phyloP scores from a whole-genome alignment of 1,284 basidiomycete genomes.

The Neolentinus lepideus region DNA sequence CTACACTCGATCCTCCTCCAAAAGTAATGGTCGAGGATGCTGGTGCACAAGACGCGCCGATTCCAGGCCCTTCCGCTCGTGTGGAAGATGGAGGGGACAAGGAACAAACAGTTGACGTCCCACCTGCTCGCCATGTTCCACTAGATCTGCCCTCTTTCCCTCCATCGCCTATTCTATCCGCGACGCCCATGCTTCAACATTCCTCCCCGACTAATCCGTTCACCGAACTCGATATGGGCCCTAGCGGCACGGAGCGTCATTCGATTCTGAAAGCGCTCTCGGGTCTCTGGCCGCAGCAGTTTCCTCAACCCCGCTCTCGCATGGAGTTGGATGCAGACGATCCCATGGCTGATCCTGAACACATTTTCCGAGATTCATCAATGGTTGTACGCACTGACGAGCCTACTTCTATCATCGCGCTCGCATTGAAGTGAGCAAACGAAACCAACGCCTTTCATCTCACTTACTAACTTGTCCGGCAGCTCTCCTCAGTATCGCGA shows the following conservation, averaged over 20 bases:
- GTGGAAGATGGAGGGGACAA: neutral
- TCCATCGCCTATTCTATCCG: constrained; percentile 42
- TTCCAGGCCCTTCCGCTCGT: constrained; percentile 1
- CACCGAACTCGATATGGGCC: constrained; percentile 41
- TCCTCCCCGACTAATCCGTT: constrained; percentile 19
- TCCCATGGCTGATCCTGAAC: constrained; percentile 71
- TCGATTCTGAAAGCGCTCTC: constrained; percentile 86
- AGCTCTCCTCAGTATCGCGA: constrained; percentile 88
- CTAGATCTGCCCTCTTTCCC: constrained; percentile 27
- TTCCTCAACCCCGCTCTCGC: constrained; percentile 30
- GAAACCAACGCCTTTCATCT: neutral
- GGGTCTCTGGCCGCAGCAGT: constrained; percentile 70
- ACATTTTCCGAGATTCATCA: constrained; percentile 91
- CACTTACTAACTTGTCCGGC: constrained; percentile 5
- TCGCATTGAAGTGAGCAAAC: constrained; percentile 76
- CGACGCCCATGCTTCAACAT: constrained; percentile 42
- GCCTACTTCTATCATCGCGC: constrained; percentile 95
- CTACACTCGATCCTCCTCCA: constrained; percentile 26
- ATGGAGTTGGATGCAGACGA: constrained; percentile 54
- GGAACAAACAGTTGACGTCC: neutral
- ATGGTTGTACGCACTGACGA: constrained; percentile 97
- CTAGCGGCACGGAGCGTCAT: constrained; percentile 51
- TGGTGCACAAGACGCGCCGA: neutral
- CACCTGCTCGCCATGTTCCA: neutral
- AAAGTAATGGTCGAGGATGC: constrained; percentile 15